Conservation (phyloP, 169 alveolate genomes). For the Cryptosporidium sp. region DNA sequence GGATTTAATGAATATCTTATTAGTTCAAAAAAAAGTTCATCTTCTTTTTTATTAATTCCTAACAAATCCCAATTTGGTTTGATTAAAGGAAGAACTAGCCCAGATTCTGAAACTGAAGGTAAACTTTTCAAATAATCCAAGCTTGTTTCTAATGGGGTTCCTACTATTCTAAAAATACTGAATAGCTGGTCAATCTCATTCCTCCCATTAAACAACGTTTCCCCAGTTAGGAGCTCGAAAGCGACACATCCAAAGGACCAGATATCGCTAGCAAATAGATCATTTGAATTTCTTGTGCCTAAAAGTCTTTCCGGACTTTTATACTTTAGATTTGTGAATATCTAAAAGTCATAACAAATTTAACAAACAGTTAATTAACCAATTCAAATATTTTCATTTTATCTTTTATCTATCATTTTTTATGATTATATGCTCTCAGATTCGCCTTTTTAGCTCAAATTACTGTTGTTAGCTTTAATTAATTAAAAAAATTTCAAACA, state of each 20-base stretch:
- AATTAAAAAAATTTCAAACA: background rate
- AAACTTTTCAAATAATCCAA: constrained; percentile 39
- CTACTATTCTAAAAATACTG: constrained; percentile 81
- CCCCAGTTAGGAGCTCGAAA: constrained; percentile 81
- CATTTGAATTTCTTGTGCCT: constrained; percentile 46
- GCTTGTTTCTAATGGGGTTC: constrained; percentile 79
- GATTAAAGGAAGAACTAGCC: constrained; percentile 21
- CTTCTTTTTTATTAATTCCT: background rate
- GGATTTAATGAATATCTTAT: constrained; percentile 20
- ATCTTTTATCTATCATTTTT: background rate
- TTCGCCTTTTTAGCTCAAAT: constrained; percentile 72
- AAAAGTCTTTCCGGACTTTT: constrained; percentile 65
- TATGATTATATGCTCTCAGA: constrained; percentile 34
- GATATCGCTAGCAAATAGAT: constrained; percentile 84
- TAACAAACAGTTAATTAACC: constrained; percentile 10
- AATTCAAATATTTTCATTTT: background rate
- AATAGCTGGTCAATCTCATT: constrained; percentile 86
- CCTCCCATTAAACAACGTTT: constrained; percentile 84
- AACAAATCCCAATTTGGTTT: constrained; percentile 10
- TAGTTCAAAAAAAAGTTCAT: constrained; percentile 13
- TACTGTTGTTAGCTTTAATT: background rate
- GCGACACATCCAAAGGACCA: constrained; percentile 91
- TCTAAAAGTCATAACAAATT: background rate
- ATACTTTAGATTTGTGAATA: constrained; percentile 26
- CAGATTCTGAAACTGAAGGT: constrained; percentile 50